A percentile compares a stretch with the other conserved stretches of the same genome.
Evolutionary conservation across 176 grass and related monocot genomes (phyloP).

Genomic region (Aechmea fasciata): DNA sequence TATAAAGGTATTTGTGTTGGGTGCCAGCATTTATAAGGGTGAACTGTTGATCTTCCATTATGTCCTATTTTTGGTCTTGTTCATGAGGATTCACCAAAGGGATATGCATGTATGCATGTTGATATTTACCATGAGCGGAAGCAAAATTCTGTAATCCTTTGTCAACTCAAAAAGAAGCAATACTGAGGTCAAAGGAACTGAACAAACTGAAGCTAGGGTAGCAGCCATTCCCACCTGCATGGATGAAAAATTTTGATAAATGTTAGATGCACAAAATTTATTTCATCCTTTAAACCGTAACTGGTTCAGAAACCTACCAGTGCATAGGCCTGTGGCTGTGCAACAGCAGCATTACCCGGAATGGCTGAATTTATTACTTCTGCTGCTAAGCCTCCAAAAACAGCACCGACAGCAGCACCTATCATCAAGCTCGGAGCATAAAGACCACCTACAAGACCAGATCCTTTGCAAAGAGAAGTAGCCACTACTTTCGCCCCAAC

Average conservation of each 20-base stretch:
- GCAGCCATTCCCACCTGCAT: constrained; percentile 96
- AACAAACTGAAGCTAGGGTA: constrained; percentile 89
- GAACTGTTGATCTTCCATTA: too few relatives aligned
- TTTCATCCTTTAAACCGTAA: neutral
- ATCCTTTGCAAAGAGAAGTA: constrained; percentile 96
- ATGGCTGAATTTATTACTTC: constrained; percentile 81
- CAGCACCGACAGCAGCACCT: constrained; percentile 89
- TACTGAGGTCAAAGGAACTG: constrained; percentile 85
- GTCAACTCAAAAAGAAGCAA: constrained; percentile 94
- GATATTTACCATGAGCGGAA: constrained; percentile 79
- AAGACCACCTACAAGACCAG: constrained; percentile 93
- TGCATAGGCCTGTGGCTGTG: constrained; percentile 93
- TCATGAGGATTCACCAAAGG: too few relatives aligned
- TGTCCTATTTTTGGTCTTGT: too few relatives aligned
- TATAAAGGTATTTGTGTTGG: too few relatives aligned
- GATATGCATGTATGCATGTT: neutral
- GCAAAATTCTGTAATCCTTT: constrained; percentile 97
- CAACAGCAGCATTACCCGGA: constrained; percentile 91
- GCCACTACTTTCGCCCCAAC: constrained; percentile 89
- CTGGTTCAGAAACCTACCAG: constrained; percentile 49
- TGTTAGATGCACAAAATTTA: neutral
- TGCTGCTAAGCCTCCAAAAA: constrained; percentile 93
- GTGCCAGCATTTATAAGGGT: too few relatives aligned
- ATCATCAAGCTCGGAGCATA: constrained; percentile 99
- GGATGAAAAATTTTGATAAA: constrained; percentile 11